These are phyloP conservation scores for Cylindrotheca fusiformis DNA, from an alignment of 108 stramenopile genomes.

Conservation along the genomic window DNA sequence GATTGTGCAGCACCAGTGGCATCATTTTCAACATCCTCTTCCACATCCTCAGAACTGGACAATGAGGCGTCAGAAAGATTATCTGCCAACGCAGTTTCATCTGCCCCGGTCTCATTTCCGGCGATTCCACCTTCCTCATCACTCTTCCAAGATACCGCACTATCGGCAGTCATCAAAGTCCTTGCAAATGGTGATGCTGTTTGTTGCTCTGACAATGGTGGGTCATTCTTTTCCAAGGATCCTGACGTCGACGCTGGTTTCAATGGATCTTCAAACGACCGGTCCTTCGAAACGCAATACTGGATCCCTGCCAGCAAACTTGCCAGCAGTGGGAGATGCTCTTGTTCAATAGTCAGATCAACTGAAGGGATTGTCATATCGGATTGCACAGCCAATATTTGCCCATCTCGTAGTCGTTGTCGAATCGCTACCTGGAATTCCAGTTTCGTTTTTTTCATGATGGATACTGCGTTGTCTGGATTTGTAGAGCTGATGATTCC, in stretches of 20 bases:
- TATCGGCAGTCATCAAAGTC: not conserved
- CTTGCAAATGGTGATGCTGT: not conserved
- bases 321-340: constrained; percentile 28
- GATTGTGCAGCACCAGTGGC: constrained; percentile 9
- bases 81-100: not conserved
- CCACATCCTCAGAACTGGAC: constrained; percentile 19
- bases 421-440: constrained; percentile 63
- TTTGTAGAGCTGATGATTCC: not conserved
- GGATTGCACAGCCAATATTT: constrained; percentile 54
- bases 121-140: constrained; percentile 2
- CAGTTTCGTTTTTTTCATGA: constrained; percentile 24
- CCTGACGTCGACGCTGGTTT: constrained; percentile 2
- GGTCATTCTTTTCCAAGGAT: not conserved
- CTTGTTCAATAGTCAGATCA: constrained; percentile 45
- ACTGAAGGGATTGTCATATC: constrained; percentile 57
- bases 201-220: not conserved
- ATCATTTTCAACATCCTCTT: constrained; percentile 28
- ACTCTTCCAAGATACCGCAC: not conserved
- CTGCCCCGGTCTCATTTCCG: not conserved
- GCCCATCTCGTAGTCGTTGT: constrained; percentile 64
- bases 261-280: constrained; percentile 74
- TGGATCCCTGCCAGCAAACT: constrained; percentile 33
- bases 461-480: not conserved
- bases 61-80: constrained; percentile 4
- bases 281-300: constrained; percentile 67